Conservation (phyloP, 805 yeast species). For the Metschnikowia matae region DNA sequence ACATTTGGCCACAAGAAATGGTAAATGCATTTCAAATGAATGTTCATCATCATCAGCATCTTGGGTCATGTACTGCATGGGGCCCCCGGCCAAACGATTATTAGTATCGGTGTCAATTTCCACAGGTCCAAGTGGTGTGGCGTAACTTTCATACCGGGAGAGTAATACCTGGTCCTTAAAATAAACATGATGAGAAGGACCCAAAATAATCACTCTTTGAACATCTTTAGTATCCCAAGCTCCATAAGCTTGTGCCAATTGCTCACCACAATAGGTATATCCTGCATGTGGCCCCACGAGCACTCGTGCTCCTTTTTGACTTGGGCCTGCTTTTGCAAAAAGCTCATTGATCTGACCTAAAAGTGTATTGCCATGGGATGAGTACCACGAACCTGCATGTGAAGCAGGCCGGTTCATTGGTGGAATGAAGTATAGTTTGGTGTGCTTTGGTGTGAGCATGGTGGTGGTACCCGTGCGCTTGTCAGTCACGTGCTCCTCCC, state of each 20-base stretch:
- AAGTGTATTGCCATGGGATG: constrained; percentile 41
- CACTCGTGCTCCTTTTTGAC: constrained; percentile 32
- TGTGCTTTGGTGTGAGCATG: neutral
- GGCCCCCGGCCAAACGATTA: constrained; percentile 27
- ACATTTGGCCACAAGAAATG: constrained; percentile 56
- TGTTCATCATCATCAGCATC: constrained; percentile 81
- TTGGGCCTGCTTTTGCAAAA: constrained; percentile 30
- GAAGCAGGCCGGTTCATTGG: constrained; percentile 55
- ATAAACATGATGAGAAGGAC: constrained; percentile 91
- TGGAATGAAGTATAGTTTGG: constrained; percentile 1
- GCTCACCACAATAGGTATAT: constrained; percentile 71
- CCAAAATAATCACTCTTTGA: constrained; percentile 71
- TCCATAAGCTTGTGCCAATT: constrained; percentile 72
- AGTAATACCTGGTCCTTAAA: constrained; percentile 58
- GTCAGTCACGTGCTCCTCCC: neutral
- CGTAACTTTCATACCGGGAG: constrained; percentile 51
- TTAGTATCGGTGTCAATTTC: constrained; percentile 55
- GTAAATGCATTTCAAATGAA: constrained; percentile 92
- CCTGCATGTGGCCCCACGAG: constrained; percentile 77
- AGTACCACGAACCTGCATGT: constrained; percentile 92
- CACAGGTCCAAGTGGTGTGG: constrained; percentile 80
- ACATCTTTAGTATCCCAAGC: constrained; percentile 58
- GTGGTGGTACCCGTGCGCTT: too few relatives aligned
- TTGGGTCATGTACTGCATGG: constrained; percentile 53
- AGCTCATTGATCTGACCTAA: constrained; percentile 47